Base-by-base conservation (phyloP, 192 early-diverging fungal species). In the Helicostylum pulchrum region DNA sequence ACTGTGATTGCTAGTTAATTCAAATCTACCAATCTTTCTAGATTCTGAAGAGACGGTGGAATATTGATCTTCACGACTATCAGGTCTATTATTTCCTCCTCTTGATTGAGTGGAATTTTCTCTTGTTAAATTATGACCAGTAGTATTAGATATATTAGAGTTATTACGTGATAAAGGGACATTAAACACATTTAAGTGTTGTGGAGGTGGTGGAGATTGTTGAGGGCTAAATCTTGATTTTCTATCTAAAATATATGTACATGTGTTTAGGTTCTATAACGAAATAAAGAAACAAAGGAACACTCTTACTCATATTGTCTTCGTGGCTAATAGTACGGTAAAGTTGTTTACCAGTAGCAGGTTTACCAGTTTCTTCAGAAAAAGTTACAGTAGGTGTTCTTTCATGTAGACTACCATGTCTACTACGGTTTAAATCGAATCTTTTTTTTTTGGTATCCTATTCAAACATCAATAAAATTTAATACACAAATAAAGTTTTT, bases 1-100 rank as follows among this genome's bases (percentile, higher is more conserved):
- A 48, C 44, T 26, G 26, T 34, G 7, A 55, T 47, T 49, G 26
- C 70, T 50, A 3, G 55, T 65, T 19, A 72, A 23, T 21, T 72
- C 70, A 62, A 72, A 72, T 2, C 70, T 50, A 19, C 70, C 70
- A 26, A 60, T 65, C 34, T 72, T 72, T 34, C 64, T 58, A 6
- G 49, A 72, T 72, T 72, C 70, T 32, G 54, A 34, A 30, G 26
- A 32, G 1, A 26, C 42, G 11, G 10, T 17, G n/a, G 39, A n/a
- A 39, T 50, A 49, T 19, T 15, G 19, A 50, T 49, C 60, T 42
- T 26, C 45, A 19, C 46, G 23, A 60, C 57, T 60, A 26, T 31
- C 51, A 26, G 20, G 10, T 6, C 30, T 6, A 53, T 30, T 6
- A 53, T 30, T 53, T 39, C 61, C 47, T 2, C 61, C 48, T 21